These are phyloP conservation scores for Cryptosporidium tyzzeri DNA, from an alignment of 169 alveolate species.

Conservation along the genomic window DNA sequence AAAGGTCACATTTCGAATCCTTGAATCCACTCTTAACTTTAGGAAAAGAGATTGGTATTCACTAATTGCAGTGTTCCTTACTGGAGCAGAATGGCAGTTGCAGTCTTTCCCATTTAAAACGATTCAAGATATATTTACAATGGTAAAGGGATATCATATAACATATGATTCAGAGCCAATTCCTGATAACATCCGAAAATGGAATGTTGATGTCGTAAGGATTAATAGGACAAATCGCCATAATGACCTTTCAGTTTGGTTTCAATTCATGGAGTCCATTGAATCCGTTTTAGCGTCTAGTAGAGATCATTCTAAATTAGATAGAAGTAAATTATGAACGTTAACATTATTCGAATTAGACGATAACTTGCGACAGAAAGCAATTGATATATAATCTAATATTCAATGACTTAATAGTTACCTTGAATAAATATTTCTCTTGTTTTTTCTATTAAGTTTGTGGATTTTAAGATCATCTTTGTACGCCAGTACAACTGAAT, in stretches of 20 bases:
- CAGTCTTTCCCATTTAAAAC: constrained; percentile 66
- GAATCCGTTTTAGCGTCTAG: constrained; percentile 66
- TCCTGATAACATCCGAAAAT: constrained; percentile 70
- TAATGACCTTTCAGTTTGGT: constrained; percentile 72
- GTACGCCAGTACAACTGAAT: constrained; percentile 65
- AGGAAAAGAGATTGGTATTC: constrained; percentile 76
- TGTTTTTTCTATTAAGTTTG: constrained; percentile 59
- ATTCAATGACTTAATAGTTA: background rate
- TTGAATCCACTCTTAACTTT: constrained; percentile 66
- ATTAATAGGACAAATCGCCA: constrained; percentile 74
- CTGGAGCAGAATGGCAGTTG: constrained; percentile 75
- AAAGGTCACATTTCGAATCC: constrained; percentile 54
- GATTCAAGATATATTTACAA: constrained; percentile 66
- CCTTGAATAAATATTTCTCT: constrained; percentile 41
- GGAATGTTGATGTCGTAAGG: constrained; percentile 75
- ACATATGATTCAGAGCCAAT: constrained; percentile 72
- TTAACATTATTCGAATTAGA: constrained; percentile 7
- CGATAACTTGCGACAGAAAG: background rate
- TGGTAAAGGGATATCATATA: constrained; percentile 66
- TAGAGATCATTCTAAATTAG: constrained; percentile 71
- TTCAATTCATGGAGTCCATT: constrained; percentile 72
- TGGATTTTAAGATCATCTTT: constrained; percentile 54
- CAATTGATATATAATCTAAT: constrained; percentile 1
- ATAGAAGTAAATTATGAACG: constrained; percentile 46
- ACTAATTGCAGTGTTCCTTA: constrained; percentile 62